Evolutionary conservation across 805 yeast genomes (phyloP), one percentile per base, ranked within the genome.

Genomic region (Metschnikowia matae): DNA sequence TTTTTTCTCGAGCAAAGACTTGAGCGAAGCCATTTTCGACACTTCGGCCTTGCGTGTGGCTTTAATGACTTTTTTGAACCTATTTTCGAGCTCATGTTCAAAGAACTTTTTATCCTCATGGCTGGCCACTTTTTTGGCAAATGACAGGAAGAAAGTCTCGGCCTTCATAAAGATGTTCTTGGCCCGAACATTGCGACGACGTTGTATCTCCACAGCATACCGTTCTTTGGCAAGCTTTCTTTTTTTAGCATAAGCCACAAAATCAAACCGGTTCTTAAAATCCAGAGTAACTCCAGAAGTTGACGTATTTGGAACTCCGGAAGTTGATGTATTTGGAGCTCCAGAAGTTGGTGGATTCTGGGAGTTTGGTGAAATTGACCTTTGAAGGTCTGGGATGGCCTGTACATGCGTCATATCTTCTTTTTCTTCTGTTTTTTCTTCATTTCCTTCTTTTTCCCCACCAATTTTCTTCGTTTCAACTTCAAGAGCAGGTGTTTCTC

Each of bases 241-340:
- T 36, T 73, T 74, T 20, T 70, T 64, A 0, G 89, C 83, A 62
- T 82, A 83, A 38, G 69, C 80, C 13, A 74, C 80, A 37, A 87
- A 73, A 64, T 85, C 84, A 54, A 84, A 79, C 13, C 50, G 21
- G 32, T 59, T 61, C 13, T n/a, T 32, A 5, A 34, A 13, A 2
- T 26, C 43, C 7, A n/a, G 20, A 6, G 33, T 8, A 10, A 3
- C 14, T 6, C 14, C 40, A 11, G 39, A 18, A 6, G 18, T 18
- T n/a, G 20, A n/a, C n/a, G n/a, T n/a, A n/a, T n/a, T n/a, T n/a
- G n/a, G n/a, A n/a, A n/a, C n/a, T 6, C n/a, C 40, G 6, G 40
- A 37, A 6, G 20, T 11, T 15, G 40, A 8, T 10, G 29, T 8
- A 10, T 6, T 23, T 23, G 26, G 26, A 23, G 26, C 26, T 6